A percentile compares a stretch with the other conserved stretches of the same genome.
Evolutionary conservation across 441 rosid species (phyloP).

Genomic region (Cnidoscolus chayamansa): DNA sequence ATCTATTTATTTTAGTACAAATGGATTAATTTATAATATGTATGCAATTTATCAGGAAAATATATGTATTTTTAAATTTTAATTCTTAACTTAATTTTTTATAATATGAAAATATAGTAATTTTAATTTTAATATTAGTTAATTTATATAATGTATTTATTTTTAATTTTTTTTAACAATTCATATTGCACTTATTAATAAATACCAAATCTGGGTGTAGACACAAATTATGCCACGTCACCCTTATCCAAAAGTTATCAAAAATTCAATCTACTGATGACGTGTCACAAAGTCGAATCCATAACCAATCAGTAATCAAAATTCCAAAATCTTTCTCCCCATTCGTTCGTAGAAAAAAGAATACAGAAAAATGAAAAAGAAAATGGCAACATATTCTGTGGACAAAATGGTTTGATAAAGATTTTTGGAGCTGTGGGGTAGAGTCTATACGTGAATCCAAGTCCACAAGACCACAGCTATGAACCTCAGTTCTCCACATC

Average conservation of each 20-base stretch:
- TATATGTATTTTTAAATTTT: too few species aligned
- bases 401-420: slow-evolving; percentile 23
- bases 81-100: too few species aligned
- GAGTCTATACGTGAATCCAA: background rate
- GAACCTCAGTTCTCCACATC: slow-evolving; percentile 37
- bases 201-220: background rate
- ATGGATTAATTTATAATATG: too few species aligned
- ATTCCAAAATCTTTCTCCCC: background rate
- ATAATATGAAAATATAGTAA: too few species aligned
- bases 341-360: background rate
- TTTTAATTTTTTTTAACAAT: too few species aligned
- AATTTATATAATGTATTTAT: too few species aligned
- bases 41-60: too few species aligned
- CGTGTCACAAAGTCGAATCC: slow-evolving; percentile 19
- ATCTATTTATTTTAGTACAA: too few species aligned
- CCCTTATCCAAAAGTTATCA: slow-evolving; percentile 30
- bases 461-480: slow-evolving; percentile 24
- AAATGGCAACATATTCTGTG: slow-evolving; percentile 17
- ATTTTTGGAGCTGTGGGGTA: slow-evolving; percentile 27
- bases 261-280: slow-evolving; percentile 19
- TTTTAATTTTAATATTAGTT: too few species aligned
- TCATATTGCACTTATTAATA: too few species aligned
- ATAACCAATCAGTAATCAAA: slow-evolving; percentile 18
- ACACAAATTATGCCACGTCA: slow-evolving; percentile 21
- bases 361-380: background rate